These are phyloP conservation scores for Dactylellina haptotyla DNA, from an alignment of 2,329 filamentous ascomycete species.

Conservation along the genomic window DNA sequence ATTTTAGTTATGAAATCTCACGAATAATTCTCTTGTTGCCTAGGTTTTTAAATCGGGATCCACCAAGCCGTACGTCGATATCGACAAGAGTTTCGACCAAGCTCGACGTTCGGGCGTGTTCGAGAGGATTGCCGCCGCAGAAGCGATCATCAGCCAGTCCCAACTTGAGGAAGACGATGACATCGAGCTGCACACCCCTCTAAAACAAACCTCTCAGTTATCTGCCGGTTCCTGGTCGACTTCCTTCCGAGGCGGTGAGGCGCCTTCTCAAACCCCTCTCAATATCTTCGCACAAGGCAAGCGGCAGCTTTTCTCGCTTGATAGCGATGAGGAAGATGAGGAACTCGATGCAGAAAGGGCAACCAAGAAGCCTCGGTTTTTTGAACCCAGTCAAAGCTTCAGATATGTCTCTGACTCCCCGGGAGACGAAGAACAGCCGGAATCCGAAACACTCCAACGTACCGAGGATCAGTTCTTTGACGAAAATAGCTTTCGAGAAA, in stretches of 20 bases:
- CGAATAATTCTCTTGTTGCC: not conserved
- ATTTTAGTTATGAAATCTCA: not conserved
- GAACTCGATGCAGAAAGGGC: slow-evolving; percentile 22
- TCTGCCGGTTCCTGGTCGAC: slow-evolving; percentile 37
- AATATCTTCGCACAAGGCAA: slow-evolving; percentile 50
- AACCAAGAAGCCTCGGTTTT: slow-evolving; percentile 32
- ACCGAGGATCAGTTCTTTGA: slow-evolving; percentile 41
- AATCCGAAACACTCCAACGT: slow-evolving; percentile 1
- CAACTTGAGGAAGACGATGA: slow-evolving; percentile 21
- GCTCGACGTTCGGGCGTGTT: slow-evolving; percentile 32
- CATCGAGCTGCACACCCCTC: slow-evolving; percentile 17
- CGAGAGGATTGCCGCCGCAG: slow-evolving; percentile 41
- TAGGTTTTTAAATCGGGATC: slow-evolving; percentile 38
- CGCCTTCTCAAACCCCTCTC: slow-evolving; percentile 24
- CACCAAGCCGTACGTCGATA: slow-evolving; percentile 31
- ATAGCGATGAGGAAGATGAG: slow-evolving; percentile 46
- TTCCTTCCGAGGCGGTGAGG: slow-evolving; percentile 25
- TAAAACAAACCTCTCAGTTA: slow-evolving; percentile 17
- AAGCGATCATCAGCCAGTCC: slow-evolving; percentile 41
- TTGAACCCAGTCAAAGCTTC: slow-evolving; percentile 44
- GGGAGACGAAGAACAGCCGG: slow-evolving; percentile 1
- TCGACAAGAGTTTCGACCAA: slow-evolving; percentile 36
- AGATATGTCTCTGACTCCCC: slow-evolving; percentile 43
- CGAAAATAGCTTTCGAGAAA: slow-evolving; percentile 46
- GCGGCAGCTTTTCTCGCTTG: slow-evolving; percentile 24